Conservation (phyloP, 768 basidiomycete genomes). For the Cystobasidium tubakii region DNA sequence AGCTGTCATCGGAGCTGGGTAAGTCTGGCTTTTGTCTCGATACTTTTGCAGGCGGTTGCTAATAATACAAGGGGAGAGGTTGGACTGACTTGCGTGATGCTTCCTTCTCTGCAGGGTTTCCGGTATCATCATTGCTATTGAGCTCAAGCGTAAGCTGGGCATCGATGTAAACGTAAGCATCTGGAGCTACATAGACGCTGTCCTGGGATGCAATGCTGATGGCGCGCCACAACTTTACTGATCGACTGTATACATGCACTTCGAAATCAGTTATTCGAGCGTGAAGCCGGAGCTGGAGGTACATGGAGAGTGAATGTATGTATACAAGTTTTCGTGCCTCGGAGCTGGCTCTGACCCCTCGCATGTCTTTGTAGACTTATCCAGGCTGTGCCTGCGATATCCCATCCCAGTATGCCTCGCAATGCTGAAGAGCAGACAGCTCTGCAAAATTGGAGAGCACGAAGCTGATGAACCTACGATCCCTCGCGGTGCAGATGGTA, state of each 20-base stretch:
- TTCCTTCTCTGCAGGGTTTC: slow-evolving; percentile 18
- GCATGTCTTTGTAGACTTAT: slow-evolving; percentile 8
- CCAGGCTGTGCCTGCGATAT: slow-evolving; percentile 36
- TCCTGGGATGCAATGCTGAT: background rate
- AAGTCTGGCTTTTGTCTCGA: too few species aligned
- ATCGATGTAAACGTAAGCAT: slow-evolving; percentile 24
- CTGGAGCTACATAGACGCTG: background rate
- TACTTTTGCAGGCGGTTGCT: too few species aligned
- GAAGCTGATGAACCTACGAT: too few species aligned
- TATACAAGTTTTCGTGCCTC: background rate
- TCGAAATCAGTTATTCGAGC: slow-evolving; percentile 21
- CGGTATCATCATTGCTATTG: slow-evolving; percentile 25
- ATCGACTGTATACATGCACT: background rate
- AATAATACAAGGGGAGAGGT: too few species aligned
- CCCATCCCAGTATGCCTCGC: slow-evolving; percentile 16
- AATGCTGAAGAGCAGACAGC: background rate
- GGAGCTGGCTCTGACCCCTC: background rate
- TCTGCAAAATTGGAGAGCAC: too few species aligned
- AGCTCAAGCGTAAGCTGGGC: slow-evolving; percentile 33
- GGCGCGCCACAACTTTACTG: background rate
- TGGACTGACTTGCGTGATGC: too few species aligned
- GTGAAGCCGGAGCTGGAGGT: slow-evolving; percentile 21
- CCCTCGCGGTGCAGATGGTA: slow-evolving; percentile 11
- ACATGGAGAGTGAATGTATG: slow-evolving; percentile 33
- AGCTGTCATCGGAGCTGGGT: slow-evolving; percentile 33